A percentile compares a stretch with the other conserved stretches of the same genome.
phyloP scores from a whole-genome alignment of 2,329 filamentous ascomycete species.

The Fusarium sp. region DNA sequence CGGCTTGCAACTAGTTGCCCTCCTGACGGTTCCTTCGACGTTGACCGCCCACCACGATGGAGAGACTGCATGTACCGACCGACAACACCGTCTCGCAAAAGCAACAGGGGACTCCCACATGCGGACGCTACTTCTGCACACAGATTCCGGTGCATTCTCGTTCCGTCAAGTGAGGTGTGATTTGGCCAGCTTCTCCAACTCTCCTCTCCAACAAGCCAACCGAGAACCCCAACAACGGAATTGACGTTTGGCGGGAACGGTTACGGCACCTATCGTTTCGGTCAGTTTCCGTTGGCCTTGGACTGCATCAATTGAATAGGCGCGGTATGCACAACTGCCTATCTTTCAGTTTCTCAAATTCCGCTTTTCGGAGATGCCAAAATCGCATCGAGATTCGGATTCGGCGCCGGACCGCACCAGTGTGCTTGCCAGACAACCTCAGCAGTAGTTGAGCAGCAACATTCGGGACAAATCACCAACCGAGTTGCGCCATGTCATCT shows the following conservation, averaged over 20 bases:
- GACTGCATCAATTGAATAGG: conserved; percentile 18
- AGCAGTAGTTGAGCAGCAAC: not conserved
- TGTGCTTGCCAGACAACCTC: not conserved
- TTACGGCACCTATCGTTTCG: conserved; percentile 22
- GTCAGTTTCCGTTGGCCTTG: conserved; percentile 31
- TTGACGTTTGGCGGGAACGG: not conserved
- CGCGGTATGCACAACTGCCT: conserved; percentile 11
- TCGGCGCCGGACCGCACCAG: not conserved
- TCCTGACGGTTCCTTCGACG: not conserved
- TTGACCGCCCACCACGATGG: conserved; percentile 1
- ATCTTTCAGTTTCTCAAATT: not conserved
- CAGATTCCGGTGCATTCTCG: conserved; percentile 35
- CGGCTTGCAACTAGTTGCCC: not conserved
- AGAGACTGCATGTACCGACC: not conserved
- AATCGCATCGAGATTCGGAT: not conserved
- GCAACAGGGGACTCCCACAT: not conserved
- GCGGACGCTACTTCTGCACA: conserved; percentile 26
- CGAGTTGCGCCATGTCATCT: not conserved
- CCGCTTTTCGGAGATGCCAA: not conserved
- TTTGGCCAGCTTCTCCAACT: conserved; percentile 1
- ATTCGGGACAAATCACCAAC: not conserved
- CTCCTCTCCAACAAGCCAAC: not conserved
- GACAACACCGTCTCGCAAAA: not conserved
- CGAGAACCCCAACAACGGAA: conserved; percentile 1
- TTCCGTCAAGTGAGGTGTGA: conserved; percentile 14